These are phyloP conservation scores for Xylaria telfairii DNA, from an alignment of 495 filamentous ascomycete species.

Conservation along the genomic window DNA sequence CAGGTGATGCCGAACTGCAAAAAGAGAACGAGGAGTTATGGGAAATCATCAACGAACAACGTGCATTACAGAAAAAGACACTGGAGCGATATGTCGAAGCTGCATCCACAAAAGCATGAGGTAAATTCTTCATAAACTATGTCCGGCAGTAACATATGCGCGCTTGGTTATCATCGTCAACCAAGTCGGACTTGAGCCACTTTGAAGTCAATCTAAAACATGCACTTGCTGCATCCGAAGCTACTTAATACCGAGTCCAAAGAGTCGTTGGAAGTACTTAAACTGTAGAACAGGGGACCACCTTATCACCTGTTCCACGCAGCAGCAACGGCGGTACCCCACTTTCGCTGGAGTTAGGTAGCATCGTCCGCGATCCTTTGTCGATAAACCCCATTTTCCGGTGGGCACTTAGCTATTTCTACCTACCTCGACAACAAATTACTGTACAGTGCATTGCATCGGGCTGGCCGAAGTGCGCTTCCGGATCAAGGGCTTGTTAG, in stretches of 20 bases:
- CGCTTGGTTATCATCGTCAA: no score
- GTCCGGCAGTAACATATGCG: background rate
- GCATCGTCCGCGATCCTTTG: background rate
- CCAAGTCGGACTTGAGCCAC: background rate
- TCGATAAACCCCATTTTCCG: slow-evolving; percentile 5
- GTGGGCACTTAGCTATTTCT: slow-evolving; percentile 4
- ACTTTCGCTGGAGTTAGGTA: slow-evolving; percentile 3
- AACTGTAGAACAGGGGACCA: background rate
- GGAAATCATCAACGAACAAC: slow-evolving; percentile 58
- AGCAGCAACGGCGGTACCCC: background rate
- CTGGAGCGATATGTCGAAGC: slow-evolving; percentile 51
- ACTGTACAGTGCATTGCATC: slow-evolving; percentile 9
- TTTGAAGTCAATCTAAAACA: background rate
- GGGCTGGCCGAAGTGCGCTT: slow-evolving; percentile 7
- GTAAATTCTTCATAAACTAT: background rate
- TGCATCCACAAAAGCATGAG: slow-evolving; percentile 38
- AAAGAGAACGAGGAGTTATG: slow-evolving; percentile 59
- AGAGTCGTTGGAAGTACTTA: background rate
- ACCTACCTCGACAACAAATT: slow-evolving; percentile 13
- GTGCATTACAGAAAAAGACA: slow-evolving; percentile 54
- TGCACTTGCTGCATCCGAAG: background rate
- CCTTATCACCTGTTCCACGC: background rate
- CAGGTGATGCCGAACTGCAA: slow-evolving; percentile 48
- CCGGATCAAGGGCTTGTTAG: background rate
- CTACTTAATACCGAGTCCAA: background rate